These are phyloP conservation scores for Leptodontidium sp. DNA, from an alignment of 2,329 filamentous ascomycete species.

Conservation along the genomic window DNA sequence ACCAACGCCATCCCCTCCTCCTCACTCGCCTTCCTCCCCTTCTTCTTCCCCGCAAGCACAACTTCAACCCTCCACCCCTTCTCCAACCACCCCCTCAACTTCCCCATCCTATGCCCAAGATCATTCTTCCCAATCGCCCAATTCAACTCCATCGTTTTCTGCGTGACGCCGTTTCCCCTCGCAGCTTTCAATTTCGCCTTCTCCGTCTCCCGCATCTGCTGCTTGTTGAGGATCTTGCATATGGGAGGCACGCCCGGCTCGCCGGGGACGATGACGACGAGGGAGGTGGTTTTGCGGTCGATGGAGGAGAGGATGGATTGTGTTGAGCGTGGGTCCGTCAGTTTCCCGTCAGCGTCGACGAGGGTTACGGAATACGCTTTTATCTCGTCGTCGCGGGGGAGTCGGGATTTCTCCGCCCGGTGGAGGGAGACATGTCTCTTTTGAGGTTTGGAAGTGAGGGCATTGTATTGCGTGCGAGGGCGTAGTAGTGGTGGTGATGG, in stretches of 20 bases:
- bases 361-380: slow-evolving; percentile 52
- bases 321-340: slow-evolving; percentile 46
- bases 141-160: slow-evolving; percentile 87
- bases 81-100: slow-evolving; percentile 71
- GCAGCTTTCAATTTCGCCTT: slow-evolving; percentile 54
- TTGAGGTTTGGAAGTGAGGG: slow-evolving; percentile 18
- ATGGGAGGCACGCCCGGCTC: slow-evolving; percentile 57
- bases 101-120: slow-evolving; percentile 73
- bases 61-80: slow-evolving; percentile 82
- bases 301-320: slow-evolving; percentile 52
- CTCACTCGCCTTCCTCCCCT: slow-evolving; percentile 63
- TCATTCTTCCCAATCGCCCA: slow-evolving; percentile 86
- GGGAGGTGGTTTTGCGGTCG: slow-evolving; percentile 57
- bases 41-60: slow-evolving; percentile 71
- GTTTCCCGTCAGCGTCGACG: slow-evolving; percentile 49
- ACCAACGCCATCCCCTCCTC: slow-evolving; percentile 70
- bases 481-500: slow-evolving; percentile 27
- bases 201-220: slow-evolving; percentile 55
- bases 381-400: slow-evolving; percentile 59
- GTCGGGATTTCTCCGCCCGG: slow-evolving; percentile 43
- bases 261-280: slow-evolving; percentile 57
- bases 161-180: slow-evolving; percentile 52
- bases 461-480: slow-evolving; percentile 14
- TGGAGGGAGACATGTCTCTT: slow-evolving; percentile 27
- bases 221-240: slow-evolving; percentile 74